Conservation (phyloP, 2,329 filamentous ascomycete genomes). For the Claviceps digitariae region DNA sequence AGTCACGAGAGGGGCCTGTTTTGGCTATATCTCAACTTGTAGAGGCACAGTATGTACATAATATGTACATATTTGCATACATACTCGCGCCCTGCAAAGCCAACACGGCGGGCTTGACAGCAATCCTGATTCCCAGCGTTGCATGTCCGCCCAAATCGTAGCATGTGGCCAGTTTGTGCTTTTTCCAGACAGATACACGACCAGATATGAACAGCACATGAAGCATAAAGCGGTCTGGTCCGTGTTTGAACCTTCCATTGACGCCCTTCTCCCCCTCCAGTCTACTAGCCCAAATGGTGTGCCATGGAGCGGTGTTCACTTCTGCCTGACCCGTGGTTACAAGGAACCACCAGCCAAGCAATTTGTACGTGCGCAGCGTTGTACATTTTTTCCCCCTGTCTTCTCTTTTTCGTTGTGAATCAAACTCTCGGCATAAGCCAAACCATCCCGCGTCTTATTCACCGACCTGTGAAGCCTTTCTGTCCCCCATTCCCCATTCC, state of each 20-base stretch:
- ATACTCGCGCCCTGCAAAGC: neutral
- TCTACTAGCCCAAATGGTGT: too few species aligned
- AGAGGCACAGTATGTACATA: too few species aligned
- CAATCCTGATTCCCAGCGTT: neutral
- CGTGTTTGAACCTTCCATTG: neutral
- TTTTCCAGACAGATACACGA: neutral
- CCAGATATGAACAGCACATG: neutral
- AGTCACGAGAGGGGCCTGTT: neutral
- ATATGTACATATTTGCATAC: neutral
- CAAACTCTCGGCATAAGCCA: too few species aligned
- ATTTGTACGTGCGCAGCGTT: neutral
- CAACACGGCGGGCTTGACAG: neutral
- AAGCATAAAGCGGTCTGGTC: neutral
- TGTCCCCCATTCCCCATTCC: too few species aligned
- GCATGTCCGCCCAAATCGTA: neutral
- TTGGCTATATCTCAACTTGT: neutral
- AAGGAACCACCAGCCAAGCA: neutral
- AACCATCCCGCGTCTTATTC: too few species aligned
- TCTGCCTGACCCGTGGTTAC: neutral
- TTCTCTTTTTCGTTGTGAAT: too few species aligned
- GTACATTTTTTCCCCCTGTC: too few species aligned
- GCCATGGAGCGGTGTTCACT: neutral
- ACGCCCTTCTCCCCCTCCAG: too few species aligned
- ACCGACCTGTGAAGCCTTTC: too few species aligned
- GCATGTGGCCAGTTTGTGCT: neutral